Evolutionary conservation across 2,329 filamentous ascomycete species (phyloP), one percentile per base, ranked within the genome.

Genomic region (Verticillium albo-atrum): DNA sequence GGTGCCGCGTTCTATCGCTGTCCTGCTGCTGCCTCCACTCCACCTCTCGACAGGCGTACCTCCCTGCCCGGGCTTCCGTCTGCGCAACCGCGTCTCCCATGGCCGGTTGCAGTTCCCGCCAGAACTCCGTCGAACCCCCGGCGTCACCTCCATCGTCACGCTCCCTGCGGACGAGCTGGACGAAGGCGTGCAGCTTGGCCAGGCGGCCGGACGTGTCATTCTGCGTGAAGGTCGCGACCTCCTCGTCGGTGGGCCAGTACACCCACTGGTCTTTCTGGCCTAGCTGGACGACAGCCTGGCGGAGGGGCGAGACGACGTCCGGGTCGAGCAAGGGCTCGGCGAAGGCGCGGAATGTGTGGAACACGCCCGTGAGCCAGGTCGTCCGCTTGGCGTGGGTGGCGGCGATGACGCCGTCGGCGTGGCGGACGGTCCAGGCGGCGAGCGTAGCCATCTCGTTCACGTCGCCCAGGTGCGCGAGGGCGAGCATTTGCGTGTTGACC

Each of bases 391-490:
- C 65, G 15, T 66, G 35, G 10, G 27, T 51, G 54, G 25, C 32
- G 34, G 26, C 25, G 12, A 27, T 17, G 34, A 70, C 66, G 57
- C 77, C 71, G 23, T 76, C 65, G 54, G 73, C 66, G 28, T 85
- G 72, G 26, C 71, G 64, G 1, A 82, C 71, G 64, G 89, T 82
- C 87, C 87, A 92, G 30, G 74, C 70, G 15, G 88, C 72, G 5
- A 88, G 72, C 4, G 74, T 74, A 5, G 82, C 77, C 68, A 91
- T 84, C 55, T 82, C 84, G 2, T 80, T 73, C 55, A 78, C 77
- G 63, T 91, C 85, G 35, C 81, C 81, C n/a, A 86, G 71, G 57
- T 82, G 79, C 1, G 83, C 88, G 25, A 92, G 74, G 1, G 84
- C 79, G 54, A 86, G 80, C 69, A 92, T 79, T 68, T 90, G 89